Evolutionary conservation across 2,329 filamentous ascomycete genomes (phyloP).

Genomic region (Aureobasidium sp.): DNA sequence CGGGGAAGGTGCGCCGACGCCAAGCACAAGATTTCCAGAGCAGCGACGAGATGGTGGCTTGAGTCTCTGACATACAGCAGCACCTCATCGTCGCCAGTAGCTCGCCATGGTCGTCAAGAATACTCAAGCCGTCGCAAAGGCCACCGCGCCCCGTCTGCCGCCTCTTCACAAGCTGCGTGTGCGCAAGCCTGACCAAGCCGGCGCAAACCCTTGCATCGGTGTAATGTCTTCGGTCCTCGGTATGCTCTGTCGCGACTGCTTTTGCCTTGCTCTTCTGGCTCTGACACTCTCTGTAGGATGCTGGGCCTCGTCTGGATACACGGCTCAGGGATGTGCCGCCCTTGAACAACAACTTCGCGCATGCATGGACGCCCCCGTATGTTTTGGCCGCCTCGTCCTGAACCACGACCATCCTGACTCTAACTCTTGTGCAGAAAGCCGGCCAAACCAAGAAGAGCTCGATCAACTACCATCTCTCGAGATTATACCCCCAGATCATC

Average conservation of each 20-base stretch:
- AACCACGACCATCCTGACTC: not conserved
- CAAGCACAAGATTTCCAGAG: not conserved
- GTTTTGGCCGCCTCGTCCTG: conserved; percentile 26
- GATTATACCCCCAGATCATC: conserved; percentile 68
- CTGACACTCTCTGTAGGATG: conserved; percentile 50
- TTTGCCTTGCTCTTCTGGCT: not conserved
- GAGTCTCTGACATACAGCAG: not conserved
- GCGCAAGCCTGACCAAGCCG: conserved; percentile 54
- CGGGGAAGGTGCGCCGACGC: conserved; percentile 9
- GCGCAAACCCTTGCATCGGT: conserved; percentile 57
- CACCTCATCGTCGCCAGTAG: not conserved
- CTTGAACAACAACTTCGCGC: conserved; percentile 55
- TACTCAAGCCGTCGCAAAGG: conserved; percentile 25
- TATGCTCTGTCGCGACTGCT: conserved; percentile 33
- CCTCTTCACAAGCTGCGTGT: conserved; percentile 58
- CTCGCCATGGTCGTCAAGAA: conserved; percentile 30
- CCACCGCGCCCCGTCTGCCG: conserved; percentile 46
- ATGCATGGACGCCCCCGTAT: conserved; percentile 75
- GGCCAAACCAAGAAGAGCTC: conserved; percentile 58
- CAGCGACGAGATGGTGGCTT: not conserved
- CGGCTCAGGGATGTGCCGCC: conserved; percentile 50
- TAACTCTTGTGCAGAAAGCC: conserved; percentile 42
- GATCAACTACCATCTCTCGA: conserved; percentile 85
- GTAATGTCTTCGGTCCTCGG: conserved; percentile 62
- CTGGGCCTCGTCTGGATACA: conserved; percentile 75